phyloP scores from a whole-genome alignment of 2,329 filamentous ascomycete genomes.

The Coleophoma crateriformis region DNA sequence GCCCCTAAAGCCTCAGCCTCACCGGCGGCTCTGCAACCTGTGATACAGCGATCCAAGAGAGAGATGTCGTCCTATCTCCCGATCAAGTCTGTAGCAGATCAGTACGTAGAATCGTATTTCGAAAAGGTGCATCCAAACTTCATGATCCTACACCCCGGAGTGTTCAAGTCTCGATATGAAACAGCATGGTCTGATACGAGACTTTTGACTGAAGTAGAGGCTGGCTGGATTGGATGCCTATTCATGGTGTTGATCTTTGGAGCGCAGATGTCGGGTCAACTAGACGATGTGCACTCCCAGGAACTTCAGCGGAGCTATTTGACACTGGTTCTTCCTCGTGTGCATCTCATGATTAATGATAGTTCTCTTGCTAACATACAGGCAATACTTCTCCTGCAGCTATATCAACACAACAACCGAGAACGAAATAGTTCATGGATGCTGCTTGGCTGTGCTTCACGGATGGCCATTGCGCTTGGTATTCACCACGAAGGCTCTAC shows the following conservation, averaged over 20 bases:
- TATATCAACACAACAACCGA: constrained; percentile 35
- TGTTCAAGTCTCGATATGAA: constrained; percentile 33
- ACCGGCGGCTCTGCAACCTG: constrained; percentile 9
- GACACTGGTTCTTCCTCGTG: constrained; percentile 26
- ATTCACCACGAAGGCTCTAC: constrained; percentile 36
- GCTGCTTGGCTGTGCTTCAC: constrained; percentile 32
- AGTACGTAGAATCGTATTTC: constrained; percentile 33
- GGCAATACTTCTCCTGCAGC: constrained; percentile 33
- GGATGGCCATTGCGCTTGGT: constrained; percentile 36
- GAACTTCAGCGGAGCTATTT: constrained; percentile 29
- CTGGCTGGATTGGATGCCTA: constrained; percentile 34
- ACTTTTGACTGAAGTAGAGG: constrained; percentile 27
- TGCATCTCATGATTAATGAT: constrained; percentile 30
- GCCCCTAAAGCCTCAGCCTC: constrained; percentile 3
- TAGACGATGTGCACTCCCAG: constrained; percentile 20
- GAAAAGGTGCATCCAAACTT: constrained; percentile 31
- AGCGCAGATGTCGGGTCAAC: constrained; percentile 29
- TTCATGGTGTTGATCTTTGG: constrained; percentile 36
- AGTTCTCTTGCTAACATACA: constrained; percentile 35
- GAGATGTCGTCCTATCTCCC: constrained; percentile 25
- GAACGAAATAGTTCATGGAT: constrained; percentile 35
- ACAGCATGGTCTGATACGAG: constrained; percentile 25
- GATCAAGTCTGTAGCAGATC: constrained; percentile 28
- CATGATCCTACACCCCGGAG: constrained; percentile 32
- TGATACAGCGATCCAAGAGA: constrained; percentile 7